Evolutionary conservation across 345 rosid genomes (phyloP).

Genomic region (Salix suchowensis): DNA sequence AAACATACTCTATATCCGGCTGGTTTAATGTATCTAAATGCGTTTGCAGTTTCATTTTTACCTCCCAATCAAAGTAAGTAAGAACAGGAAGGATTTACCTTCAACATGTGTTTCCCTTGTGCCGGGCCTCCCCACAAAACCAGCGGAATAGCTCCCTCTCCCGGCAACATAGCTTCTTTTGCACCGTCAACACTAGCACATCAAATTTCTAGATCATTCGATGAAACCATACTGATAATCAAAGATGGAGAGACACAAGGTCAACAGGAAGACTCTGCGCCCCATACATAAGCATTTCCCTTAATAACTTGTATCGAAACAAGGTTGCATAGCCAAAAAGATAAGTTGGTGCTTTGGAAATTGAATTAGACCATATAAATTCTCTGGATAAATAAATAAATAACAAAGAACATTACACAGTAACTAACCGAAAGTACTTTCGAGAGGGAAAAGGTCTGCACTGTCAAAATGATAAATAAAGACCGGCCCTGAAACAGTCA

Average conservation of each 20-base stretch:
- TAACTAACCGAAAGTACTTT: background rate
- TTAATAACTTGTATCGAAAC: background rate
- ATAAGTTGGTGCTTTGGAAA: background rate
- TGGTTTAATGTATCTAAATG: background rate
- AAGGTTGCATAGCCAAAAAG: background rate
- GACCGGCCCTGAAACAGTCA: background rate
- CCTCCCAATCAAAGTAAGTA: background rate
- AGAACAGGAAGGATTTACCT: background rate
- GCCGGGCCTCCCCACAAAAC: background rate
- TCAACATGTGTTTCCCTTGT: background rate
- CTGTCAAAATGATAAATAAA: slow-evolving; percentile 1
- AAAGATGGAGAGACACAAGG: background rate
- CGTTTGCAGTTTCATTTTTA: background rate
- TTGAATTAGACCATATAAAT: background rate
- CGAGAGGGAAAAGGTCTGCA: background rate
- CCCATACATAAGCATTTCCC: background rate
- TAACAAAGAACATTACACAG: background rate
- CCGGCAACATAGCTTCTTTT: background rate
- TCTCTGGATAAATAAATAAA: no score
- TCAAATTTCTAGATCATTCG: background rate
- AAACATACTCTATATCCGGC: no score
- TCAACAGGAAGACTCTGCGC: background rate
- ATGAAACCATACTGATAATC: background rate
- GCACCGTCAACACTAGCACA: background rate
- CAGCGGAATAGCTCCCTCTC: background rate